Evolutionary conservation across 1,284 basidiomycete genomes (phyloP).

Genomic region (Fomes fomentarius): DNA sequence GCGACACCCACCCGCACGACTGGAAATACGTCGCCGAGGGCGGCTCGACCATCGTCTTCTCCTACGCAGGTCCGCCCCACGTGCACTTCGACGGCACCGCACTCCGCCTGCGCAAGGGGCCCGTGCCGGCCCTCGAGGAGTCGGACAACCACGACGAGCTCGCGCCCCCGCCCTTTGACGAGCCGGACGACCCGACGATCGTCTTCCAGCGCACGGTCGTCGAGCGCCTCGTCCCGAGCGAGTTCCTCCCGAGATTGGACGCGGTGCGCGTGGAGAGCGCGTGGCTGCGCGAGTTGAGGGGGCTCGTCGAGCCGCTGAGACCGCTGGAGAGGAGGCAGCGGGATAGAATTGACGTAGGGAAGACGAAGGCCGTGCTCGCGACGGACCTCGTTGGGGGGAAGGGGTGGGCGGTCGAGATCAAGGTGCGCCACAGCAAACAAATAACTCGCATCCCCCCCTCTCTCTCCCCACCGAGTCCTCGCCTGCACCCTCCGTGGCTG

Average conservation of each 20-base stretch:
- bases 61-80: conserved; percentile 61
- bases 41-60: conserved; percentile 87
- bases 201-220: conserved; percentile 67
- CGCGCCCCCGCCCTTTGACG: conserved; percentile 31
- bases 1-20: conserved; percentile 53
- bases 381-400: conserved; percentile 71
- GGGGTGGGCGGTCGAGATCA: conserved; percentile 82
- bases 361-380: conserved; percentile 64
- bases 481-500: neutral
- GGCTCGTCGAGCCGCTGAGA: conserved; percentile 50
- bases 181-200: conserved; percentile 61
- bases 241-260: conserved; percentile 60
- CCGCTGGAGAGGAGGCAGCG: conserved; percentile 55
- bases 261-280: conserved; percentile 52
- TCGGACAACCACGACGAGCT: conserved; percentile 8
- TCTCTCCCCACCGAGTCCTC: neutral
- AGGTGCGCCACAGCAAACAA: conserved; percentile 52
- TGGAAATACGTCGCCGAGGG: conserved; percentile 91
- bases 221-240: conserved; percentile 57
- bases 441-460: neutral
- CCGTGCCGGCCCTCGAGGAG: conserved; percentile 12
- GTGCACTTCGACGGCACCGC: conserved; percentile 63
- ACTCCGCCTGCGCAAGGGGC: conserved; percentile 72
- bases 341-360: conserved; percentile 61
- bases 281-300: conserved; percentile 66